Percentiles rank a stretch among this genome's conserved stretches.
Evolutionary conservation across 805 yeast species (phyloP).

Genomic region (Lachancea thermotolerans): DNA sequence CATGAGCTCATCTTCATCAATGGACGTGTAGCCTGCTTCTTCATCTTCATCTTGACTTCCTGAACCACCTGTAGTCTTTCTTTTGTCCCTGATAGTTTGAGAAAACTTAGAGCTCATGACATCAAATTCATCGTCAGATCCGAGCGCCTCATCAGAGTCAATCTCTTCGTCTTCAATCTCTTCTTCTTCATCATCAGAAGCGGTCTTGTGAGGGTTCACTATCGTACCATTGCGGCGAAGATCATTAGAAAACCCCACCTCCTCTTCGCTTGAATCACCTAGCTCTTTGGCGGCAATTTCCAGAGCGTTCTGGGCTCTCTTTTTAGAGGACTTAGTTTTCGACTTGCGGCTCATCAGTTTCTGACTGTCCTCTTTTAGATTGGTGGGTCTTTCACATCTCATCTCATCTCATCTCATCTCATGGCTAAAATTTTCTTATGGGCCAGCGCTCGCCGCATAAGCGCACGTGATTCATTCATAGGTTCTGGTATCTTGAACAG

Average conservation of each 20-base stretch:
- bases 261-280: slow-evolving; percentile 29
- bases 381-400: not conserved
- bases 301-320: slow-evolving; percentile 44
- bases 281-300: slow-evolving; percentile 42
- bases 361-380: not conserved
- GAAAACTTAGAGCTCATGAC: slow-evolving; percentile 59
- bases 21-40: slow-evolving; percentile 61
- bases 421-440: slow-evolving; percentile 16
- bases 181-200: slow-evolving; percentile 25
- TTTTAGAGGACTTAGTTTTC: slow-evolving; percentile 21
- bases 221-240: slow-evolving; percentile 33
- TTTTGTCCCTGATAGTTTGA: slow-evolving; percentile 57
- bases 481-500: too few species aligned
- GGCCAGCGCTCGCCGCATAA: slow-evolving; percentile 31
- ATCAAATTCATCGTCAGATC: slow-evolving; percentile 70
- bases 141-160: slow-evolving; percentile 84
- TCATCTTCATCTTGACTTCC: slow-evolving; percentile 26
- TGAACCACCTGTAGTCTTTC: slow-evolving; percentile 12
- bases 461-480: too few species aligned
- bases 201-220: slow-evolving; percentile 32
- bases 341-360: slow-evolving; percentile 23
- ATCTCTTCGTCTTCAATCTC: slow-evolving; percentile 57
- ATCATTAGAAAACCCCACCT: slow-evolving; percentile 16
- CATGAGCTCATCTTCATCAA: slow-evolving; percentile 69
- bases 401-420: slow-evolving; percentile 10